These are phyloP conservation scores for Fusarium robinianum DNA, from an alignment of 2,329 filamentous ascomycete species.

Conservation along the genomic window DNA sequence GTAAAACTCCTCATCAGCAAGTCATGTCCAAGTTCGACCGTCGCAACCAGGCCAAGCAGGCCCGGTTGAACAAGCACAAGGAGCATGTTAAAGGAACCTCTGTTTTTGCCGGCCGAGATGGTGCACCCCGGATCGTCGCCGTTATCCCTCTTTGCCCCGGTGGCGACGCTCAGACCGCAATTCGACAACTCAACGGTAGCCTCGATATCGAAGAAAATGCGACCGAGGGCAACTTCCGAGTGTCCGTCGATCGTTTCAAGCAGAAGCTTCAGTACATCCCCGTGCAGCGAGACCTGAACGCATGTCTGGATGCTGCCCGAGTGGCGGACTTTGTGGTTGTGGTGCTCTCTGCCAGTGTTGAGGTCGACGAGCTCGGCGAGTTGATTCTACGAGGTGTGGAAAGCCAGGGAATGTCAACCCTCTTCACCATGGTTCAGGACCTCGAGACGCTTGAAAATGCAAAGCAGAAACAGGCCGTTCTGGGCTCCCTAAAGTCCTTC, in stretches of 20 bases:
- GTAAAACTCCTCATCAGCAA: conserved; percentile 92
- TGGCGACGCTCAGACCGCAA: conserved; percentile 67
- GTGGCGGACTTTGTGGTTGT: conserved; percentile 91
- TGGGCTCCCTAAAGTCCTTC: conserved; percentile 85
- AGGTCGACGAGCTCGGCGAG: conserved; percentile 85
- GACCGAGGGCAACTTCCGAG: conserved; percentile 62
- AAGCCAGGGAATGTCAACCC: conserved; percentile 90
- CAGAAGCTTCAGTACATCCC: conserved; percentile 89
- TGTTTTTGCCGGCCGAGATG: conserved; percentile 84
- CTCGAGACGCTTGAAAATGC: conserved; percentile 77
- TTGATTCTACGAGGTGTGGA: conserved; percentile 84
- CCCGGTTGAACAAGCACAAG: conserved; percentile 79
- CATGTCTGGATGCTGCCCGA: conserved; percentile 82
- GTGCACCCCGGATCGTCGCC: conserved; percentile 84
- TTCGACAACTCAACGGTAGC: conserved; percentile 74
- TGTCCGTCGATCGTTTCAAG: conserved; percentile 87
- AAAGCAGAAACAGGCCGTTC: conserved; percentile 76
- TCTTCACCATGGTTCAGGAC: conserved; percentile 83
- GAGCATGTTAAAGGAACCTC: conserved; percentile 79
- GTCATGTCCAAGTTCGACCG: conserved; percentile 97
- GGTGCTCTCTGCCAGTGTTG: conserved; percentile 77
- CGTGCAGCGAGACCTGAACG: conserved; percentile 71
- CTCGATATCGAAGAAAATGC: conserved; percentile 75
- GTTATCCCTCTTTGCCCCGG: conserved; percentile 82
- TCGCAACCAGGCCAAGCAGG: conserved; percentile 92